These are phyloP conservation scores for Psophocarpus tetragonolobus DNA, from an alignment of 306 rosid species.

Conservation along the genomic window DNA sequence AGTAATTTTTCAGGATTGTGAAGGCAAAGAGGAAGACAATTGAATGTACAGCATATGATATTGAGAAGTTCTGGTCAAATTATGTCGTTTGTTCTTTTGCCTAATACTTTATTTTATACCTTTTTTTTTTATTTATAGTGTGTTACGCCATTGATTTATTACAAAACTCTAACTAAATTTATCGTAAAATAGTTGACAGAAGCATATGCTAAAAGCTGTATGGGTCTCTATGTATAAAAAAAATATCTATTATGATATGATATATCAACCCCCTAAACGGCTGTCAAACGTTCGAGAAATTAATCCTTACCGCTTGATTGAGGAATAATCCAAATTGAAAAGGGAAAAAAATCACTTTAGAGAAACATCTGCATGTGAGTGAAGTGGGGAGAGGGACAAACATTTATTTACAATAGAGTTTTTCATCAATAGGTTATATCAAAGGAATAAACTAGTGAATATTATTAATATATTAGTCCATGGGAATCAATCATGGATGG, in stretches of 20 bases:
- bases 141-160: background rate
- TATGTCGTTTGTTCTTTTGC: background rate
- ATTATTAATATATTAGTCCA: background rate
- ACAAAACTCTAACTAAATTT: too few relatives aligned
- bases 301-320: too few relatives aligned
- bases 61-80: background rate
- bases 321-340: too few relatives aligned
- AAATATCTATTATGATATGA: too few relatives aligned
- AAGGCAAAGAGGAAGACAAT: conserved; percentile 11
- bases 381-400: background rate
- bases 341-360: too few relatives aligned
- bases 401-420: conserved; percentile 1
- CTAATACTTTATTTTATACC: background rate
- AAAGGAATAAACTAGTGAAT: background rate
- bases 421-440: background rate
- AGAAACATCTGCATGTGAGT: background rate
- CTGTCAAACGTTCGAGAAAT: too few relatives aligned
- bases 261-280: too few relatives aligned
- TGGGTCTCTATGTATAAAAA: too few relatives aligned
- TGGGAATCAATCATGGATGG: background rate
- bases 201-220: too few relatives aligned
- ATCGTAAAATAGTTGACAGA: too few relatives aligned
- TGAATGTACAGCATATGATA: conserved; percentile 15
- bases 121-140: background rate
- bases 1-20: conserved; percentile 5